Evolutionary conservation across 805 yeast genomes (phyloP).

Genomic region (Hanseniaspora meyeri): DNA sequence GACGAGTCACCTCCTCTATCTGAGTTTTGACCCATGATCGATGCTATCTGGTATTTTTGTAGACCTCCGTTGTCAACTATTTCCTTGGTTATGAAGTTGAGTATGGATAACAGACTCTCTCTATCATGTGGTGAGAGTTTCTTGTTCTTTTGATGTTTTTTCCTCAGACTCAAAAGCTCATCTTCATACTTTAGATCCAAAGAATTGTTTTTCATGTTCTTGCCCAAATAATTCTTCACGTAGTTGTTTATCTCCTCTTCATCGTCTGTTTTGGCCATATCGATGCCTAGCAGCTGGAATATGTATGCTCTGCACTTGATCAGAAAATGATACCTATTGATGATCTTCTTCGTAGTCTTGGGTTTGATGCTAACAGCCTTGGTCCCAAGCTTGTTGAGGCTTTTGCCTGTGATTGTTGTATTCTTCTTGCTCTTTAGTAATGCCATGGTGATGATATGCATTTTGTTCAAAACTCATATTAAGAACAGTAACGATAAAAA

Average conservation of each 20-base stretch:
- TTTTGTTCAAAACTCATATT: too few species aligned
- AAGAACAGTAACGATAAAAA: too few species aligned
- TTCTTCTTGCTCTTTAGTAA: conserved; percentile 17
- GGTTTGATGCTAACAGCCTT: conserved; percentile 49
- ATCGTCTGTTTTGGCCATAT: conserved; percentile 19
- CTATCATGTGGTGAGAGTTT: conserved; percentile 13
- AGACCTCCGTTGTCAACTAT: conserved; percentile 61
- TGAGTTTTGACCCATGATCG: conserved; percentile 66
- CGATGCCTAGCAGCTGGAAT: background rate
- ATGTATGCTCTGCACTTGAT: conserved; percentile 42
- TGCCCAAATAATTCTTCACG: conserved; percentile 16
- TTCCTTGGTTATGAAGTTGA: conserved; percentile 52
- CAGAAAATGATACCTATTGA: conserved; percentile 63
- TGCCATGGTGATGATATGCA: background rate
- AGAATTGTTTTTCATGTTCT: conserved; percentile 13
- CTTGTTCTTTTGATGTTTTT: conserved; percentile 16
- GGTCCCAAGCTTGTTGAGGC: conserved; percentile 23
- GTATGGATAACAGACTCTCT: conserved; percentile 14
- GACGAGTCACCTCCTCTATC: conserved; percentile 89
- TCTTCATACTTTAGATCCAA: conserved; percentile 15
- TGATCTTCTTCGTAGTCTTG: conserved; percentile 56
- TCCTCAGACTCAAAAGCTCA: conserved; percentile 9
- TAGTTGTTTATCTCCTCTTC: conserved; percentile 13
- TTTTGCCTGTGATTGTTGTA: conserved; percentile 28
- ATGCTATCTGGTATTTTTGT: conserved; percentile 69